Evolutionary conservation across 106 monocot genomes (phyloP), one percentile per base, ranked within the genome.

Genomic region (Acanthochlamys bracteata): DNA sequence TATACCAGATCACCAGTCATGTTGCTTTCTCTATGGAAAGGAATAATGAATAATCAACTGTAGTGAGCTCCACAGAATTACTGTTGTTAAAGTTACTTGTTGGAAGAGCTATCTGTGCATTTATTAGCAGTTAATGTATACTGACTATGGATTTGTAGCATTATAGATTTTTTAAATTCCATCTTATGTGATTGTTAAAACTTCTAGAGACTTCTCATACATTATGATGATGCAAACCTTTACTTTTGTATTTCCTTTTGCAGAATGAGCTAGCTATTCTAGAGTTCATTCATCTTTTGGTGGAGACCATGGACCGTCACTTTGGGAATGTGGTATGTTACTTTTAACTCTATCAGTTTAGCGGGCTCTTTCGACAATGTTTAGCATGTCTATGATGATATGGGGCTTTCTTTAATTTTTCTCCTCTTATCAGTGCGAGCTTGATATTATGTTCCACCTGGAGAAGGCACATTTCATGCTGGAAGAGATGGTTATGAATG

Each of bases 401-500:
- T 17, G 19, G 0, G 42, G 20, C 25, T 3, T 43, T 26, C 49
- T 24, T 25, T 52, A 3, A 65, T 24, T 55, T 66, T 46, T 25
- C 41, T n/a, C 7, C 46, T 12, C 39, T 40, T 23, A 25, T 4
- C 72, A 98, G 96, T 98, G 91, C 66, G 91, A 98, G 66, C 81
- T 98, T 41, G 91, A 98, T 75, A 92, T 91, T 70, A 98, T 98
- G 96, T 98, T 98, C 74, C 91, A 98, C 70, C 76, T 98, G 11
- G 96, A 98, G 79, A 98, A 98, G 79, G 96, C 86, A 46, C 91
- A 98, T 70, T 98, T 98, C 80, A 91, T 98, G 88, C 74, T 98
- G 55, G 96, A 98, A 83, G 96, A 98, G 65, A 98, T 98, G 96
- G 90, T 98, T 7, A 92, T 98, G 88, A 98, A 98, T 71, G 91